These are phyloP conservation scores for Golubevia pallescens DNA, from an alignment of 1,284 basidiomycete species.

Conservation along the genomic window DNA sequence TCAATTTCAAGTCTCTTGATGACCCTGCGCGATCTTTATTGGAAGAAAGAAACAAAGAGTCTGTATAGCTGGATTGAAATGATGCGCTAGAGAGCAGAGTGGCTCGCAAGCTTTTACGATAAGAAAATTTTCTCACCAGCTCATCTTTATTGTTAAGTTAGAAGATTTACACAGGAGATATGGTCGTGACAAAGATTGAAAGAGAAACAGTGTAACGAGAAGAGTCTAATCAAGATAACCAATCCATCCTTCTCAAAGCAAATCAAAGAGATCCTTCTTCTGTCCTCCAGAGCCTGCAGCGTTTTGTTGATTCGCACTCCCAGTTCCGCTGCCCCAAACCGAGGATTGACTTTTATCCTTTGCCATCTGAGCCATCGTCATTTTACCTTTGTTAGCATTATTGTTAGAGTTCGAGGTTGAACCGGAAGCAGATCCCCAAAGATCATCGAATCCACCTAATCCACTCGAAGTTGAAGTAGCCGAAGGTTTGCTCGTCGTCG, in stretches of 20 bases:
- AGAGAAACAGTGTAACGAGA: too few species aligned
- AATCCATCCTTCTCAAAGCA: constrained; percentile 26
- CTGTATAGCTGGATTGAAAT: too few species aligned
- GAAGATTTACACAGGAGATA: too few species aligned
- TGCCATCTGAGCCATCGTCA: constrained; percentile 62
- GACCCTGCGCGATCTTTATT: too few species aligned
- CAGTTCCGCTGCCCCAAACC: constrained; percentile 17
- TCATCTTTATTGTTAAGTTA: too few species aligned
- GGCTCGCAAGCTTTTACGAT: too few species aligned
- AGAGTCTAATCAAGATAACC: too few species aligned
- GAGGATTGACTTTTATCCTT: constrained; percentile 48
- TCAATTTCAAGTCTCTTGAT: too few species aligned
- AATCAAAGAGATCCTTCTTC: constrained; percentile 47
- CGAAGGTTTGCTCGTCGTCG: constrained; percentile 17
- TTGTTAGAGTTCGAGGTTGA: constrained; percentile 15
- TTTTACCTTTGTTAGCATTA: constrained; percentile 36
- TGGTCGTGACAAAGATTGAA: too few species aligned
- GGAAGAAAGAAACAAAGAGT: too few species aligned
- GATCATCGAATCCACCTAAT: constrained; percentile 52
- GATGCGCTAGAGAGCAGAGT: too few species aligned
- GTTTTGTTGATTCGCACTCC: neutral
- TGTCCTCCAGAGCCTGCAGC: constrained; percentile 15
- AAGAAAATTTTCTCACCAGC: too few species aligned
- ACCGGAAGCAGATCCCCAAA: constrained; percentile 55
- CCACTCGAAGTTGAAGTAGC: constrained; percentile 3